Evolutionary conservation across 1,284 basidiomycete species (phyloP).

Genomic region (Ceratobasidium sp.): DNA sequence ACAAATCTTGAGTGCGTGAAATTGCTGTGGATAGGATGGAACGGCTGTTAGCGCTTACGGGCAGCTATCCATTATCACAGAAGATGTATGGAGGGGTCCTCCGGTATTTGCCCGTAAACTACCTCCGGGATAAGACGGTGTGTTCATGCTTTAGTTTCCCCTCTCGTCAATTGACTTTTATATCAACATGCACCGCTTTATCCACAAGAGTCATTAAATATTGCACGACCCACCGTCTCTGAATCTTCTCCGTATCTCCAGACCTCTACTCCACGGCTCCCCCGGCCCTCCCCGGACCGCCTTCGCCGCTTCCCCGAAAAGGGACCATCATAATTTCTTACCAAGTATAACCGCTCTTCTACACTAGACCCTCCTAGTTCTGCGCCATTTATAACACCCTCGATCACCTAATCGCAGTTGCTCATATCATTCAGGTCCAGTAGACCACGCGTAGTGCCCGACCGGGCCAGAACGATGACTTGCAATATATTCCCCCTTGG

Average conservation of each 20-base stretch:
- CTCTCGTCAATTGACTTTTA: too few relatives aligned
- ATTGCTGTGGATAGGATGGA: too few relatives aligned
- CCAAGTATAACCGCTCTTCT: slow-evolving; percentile 6
- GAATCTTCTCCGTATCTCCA: slow-evolving; percentile 6
- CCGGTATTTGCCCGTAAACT: slow-evolving; percentile 9
- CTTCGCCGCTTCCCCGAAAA: slow-evolving; percentile 3
- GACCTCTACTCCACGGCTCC: slow-evolving; percentile 20
- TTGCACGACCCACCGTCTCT: neutral
- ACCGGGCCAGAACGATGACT: slow-evolving; percentile 8
- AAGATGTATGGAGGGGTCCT: neutral
- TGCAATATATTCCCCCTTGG: neutral
- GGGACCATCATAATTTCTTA: slow-evolving; percentile 7
- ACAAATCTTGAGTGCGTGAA: too few relatives aligned
- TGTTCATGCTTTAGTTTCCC: neutral
- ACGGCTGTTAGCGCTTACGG: too few relatives aligned
- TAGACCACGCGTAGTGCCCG: neutral
- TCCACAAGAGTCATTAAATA: neutral
- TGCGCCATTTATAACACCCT: neutral
- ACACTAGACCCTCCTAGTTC: neutral
- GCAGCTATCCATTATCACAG: neutral
- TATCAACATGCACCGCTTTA: neutral
- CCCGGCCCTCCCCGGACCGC: slow-evolving; percentile 42
- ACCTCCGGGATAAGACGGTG: neutral
- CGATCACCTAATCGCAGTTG: slow-evolving; percentile 10
- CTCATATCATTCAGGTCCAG: slow-evolving; percentile 1